Conservation (phyloP, 2,329 filamentous ascomycete genomes). For the Albophoma yamanashiensis region DNA sequence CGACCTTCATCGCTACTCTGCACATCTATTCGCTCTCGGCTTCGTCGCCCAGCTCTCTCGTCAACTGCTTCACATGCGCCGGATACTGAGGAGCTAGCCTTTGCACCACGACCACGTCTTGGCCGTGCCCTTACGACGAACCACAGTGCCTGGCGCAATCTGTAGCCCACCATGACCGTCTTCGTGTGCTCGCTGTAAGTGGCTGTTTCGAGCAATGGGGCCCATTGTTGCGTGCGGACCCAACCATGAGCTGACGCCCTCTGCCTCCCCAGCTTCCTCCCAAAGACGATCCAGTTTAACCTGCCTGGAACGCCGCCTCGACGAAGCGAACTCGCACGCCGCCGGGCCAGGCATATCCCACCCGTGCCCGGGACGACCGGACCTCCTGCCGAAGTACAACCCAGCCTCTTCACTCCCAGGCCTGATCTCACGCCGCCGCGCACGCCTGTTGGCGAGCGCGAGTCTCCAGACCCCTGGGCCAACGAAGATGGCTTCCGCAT, state of each 20-base stretch:
- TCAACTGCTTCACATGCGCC: conserved; percentile 1
- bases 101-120: not conserved
- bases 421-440: conserved; percentile 43
- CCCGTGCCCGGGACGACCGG: conserved; percentile 7
- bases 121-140: not conserved
- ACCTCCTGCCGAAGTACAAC: conserved; percentile 25
- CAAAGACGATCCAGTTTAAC: conserved; percentile 84
- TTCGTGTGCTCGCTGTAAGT: conserved; percentile 30
- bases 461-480: conserved; percentile 36
- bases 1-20: not conserved
- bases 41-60: not conserved
- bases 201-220: not conserved
- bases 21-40: not conserved
- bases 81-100: conserved; percentile 1
- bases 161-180: conserved; percentile 24
- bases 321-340: conserved; percentile 18
- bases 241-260: not conserved
- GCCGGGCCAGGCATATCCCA: conserved; percentile 16
- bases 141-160: not conserved
- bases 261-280: conserved; percentile 58
- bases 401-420: conserved; percentile 41
- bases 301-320: conserved; percentile 43
- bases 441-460: conserved; percentile 39
- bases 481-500: conserved; percentile 49
- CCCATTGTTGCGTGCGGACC: not conserved